Conservation (phyloP, 805 yeast species). For the Zygotorulaspora chibaensis region DNA sequence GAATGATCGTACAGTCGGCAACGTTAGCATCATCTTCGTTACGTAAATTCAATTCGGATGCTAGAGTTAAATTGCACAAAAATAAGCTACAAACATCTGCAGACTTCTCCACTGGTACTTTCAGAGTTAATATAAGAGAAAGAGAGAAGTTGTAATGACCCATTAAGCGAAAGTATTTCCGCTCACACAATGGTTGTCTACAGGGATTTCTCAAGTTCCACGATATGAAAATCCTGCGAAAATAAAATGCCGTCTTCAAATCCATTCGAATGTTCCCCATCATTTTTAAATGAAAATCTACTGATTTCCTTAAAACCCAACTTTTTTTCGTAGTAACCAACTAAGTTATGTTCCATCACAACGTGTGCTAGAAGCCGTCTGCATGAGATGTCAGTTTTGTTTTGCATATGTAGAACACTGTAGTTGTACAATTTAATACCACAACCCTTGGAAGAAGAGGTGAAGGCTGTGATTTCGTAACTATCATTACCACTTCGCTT, state of each 20-base stretch:
- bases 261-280: constrained; percentile 18
- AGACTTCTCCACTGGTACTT: constrained; percentile 22
- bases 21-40: not conserved
- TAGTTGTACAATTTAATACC: constrained; percentile 14
- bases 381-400: constrained; percentile 30
- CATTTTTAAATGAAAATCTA: constrained; percentile 25
- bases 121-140: constrained; percentile 22
- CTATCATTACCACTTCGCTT: constrained; percentile 27
- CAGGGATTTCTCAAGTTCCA: constrained; percentile 17
- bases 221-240: constrained; percentile 39
- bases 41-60: constrained; percentile 14
- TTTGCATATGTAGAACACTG: constrained; percentile 24
- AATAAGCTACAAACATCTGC: constrained; percentile 11
- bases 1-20: not conserved
- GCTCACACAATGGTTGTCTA: not conserved
- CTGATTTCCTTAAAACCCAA: constrained; percentile 38
- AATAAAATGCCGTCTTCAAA: constrained; percentile 42
- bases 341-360: constrained; percentile 48
- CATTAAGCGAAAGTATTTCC: not conserved
- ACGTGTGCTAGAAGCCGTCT: constrained; percentile 38
- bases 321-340: constrained; percentile 40
- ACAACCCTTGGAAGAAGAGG: constrained; percentile 39
- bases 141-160: not conserved
- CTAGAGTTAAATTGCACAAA: constrained; percentile 11
- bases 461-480: constrained; percentile 49